These are phyloP conservation scores for Colletotrichum sp. DNA, from an alignment of 2,329 filamentous ascomycete genomes.

Conservation along the genomic window DNA sequence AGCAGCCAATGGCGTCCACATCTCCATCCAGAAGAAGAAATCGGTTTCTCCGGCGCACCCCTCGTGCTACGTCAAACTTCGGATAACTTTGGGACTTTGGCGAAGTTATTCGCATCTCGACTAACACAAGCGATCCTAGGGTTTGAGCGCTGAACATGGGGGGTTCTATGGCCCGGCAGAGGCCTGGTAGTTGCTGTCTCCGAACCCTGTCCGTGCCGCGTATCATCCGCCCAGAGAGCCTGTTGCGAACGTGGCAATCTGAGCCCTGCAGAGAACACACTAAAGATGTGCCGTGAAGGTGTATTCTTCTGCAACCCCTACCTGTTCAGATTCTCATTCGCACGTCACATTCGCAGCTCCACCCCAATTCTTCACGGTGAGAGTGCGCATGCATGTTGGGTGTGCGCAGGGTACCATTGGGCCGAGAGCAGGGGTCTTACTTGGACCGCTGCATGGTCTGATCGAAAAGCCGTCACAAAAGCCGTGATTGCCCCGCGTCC, in stretches of 20 bases:
- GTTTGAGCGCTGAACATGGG: background rate
- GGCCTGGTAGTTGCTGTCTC: background rate
- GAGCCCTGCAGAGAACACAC: background rate
- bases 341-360: background rate
- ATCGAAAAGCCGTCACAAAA: background rate
- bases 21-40: background rate
- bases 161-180: background rate
- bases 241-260: background rate
- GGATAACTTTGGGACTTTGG: background rate
- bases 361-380: background rate
- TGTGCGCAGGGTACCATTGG: background rate
- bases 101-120: background rate
- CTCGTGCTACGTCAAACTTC: background rate
- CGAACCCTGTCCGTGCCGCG: background rate
- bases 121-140: background rate
- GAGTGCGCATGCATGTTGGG: background rate
- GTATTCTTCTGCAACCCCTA: background rate
- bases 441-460: background rate
- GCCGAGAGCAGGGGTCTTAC: background rate
- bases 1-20: background rate
- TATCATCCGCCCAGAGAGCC: background rate
- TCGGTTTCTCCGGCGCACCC: background rate
- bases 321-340: background rate
- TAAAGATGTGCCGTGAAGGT: background rate
- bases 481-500: background rate